These are phyloP conservation scores for Sporothrix variecibatus DNA, from an alignment of 2,329 filamentous ascomycete species.

Conservation along the genomic window DNA sequence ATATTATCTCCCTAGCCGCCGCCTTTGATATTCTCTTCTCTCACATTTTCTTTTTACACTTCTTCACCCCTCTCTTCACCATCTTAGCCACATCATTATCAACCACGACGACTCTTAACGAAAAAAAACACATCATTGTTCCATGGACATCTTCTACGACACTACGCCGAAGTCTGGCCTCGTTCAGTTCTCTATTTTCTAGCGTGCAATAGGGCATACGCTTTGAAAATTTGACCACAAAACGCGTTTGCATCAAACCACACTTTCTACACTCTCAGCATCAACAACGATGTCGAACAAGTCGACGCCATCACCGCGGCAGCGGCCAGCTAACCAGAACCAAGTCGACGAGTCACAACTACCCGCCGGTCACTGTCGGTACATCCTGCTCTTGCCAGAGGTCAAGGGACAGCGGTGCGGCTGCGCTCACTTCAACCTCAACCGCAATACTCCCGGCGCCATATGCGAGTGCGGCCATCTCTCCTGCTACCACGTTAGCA, in stretches of 20 bases:
- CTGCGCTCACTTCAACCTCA: slow-evolving; percentile 59
- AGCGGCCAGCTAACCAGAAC: slow-evolving; percentile 33
- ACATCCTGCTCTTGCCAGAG: slow-evolving; percentile 58
- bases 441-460: slow-evolving; percentile 54
- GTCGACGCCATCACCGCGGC: slow-evolving; percentile 38
- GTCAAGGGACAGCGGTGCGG: slow-evolving; percentile 60
- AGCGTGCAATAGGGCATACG: slow-evolving; percentile 14
- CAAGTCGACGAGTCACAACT: slow-evolving; percentile 49
- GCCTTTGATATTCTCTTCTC: not conserved
- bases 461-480: slow-evolving; percentile 62
- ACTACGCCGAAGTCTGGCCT: slow-evolving; percentile 9
- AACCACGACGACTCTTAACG: not conserved
- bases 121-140: slow-evolving; percentile 7
- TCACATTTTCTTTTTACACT: not conserved
- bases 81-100: not conserved
- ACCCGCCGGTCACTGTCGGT: slow-evolving; percentile 60
- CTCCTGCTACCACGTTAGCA: slow-evolving; percentile 59
- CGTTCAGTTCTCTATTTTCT: slow-evolving; percentile 17
- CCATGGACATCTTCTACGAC: slow-evolving; percentile 32
- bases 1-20: slow-evolving; percentile 1
- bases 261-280: not conserved
- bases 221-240: not conserved
- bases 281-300: slow-evolving; percentile 24
- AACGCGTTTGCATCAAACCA: no score
- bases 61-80: not conserved